These are phyloP conservation scores for Byssothecium circinans DNA, from an alignment of 2,329 filamentous ascomycete genomes.

Conservation along the genomic window DNA sequence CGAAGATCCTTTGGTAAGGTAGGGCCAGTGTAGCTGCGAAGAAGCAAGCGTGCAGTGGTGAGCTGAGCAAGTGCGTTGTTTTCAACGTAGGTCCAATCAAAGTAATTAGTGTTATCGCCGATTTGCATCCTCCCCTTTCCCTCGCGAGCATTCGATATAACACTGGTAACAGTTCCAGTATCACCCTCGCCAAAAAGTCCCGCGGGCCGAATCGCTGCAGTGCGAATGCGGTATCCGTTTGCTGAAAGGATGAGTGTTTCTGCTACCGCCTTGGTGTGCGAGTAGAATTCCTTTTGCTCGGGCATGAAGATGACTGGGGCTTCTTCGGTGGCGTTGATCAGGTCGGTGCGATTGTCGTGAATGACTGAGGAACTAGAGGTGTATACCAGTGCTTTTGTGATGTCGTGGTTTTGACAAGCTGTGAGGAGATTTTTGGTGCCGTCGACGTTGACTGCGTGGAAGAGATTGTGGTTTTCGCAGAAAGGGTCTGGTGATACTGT, in stretches of 20 bases:
- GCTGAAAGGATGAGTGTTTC: constrained; percentile 16
- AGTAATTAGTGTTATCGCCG: constrained; percentile 10
- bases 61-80: constrained; percentile 17
- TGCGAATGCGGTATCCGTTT: constrained; percentile 15
- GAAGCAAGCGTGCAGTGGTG: constrained; percentile 10
- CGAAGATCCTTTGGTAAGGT: neutral
- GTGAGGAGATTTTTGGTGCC: constrained; percentile 48
- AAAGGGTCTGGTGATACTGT: constrained; percentile 45
- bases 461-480: constrained; percentile 36
- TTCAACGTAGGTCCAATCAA: constrained; percentile 18
- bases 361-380: constrained; percentile 22
- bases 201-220: constrained; percentile 14
- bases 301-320: constrained; percentile 13
- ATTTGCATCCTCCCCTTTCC: constrained; percentile 6
- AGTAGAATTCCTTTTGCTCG: constrained; percentile 17
- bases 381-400: constrained; percentile 17
- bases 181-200: constrained; percentile 19
- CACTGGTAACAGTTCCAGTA: neutral
- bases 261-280: constrained; percentile 25
- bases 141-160: constrained; percentile 4
- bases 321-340: constrained; percentile 14
- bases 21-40: neutral
- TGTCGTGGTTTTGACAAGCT: neutral
- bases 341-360: constrained; percentile 16
- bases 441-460: constrained; percentile 49